Percentiles rank a stretch among this genome's conserved stretches.
Evolutionary conservation across 305 asterid species (phyloP).

Genomic region (Fraxinus floribunda): DNA sequence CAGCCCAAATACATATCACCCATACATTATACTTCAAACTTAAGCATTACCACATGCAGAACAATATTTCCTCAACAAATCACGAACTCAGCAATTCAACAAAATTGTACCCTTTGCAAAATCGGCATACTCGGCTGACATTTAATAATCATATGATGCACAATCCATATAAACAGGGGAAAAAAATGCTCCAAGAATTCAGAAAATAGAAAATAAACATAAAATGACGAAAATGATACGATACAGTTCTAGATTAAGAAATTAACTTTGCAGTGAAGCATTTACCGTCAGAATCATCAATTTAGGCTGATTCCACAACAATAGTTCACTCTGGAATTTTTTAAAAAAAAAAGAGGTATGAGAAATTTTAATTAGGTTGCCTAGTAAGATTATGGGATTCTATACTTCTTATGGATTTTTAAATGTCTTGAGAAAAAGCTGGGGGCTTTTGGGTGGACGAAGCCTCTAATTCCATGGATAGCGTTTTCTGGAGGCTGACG

Average conservation of each 20-base stretch:
- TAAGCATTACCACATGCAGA: slow-evolving; percentile 1
- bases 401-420: background rate
- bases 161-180: background rate
- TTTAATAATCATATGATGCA: background rate
- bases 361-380: background rate
- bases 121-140: background rate
- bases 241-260: background rate
- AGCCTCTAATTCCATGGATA: background rate
- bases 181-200: background rate
- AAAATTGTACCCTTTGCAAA: background rate
- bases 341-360: background rate
- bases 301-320: slow-evolving; percentile 10
- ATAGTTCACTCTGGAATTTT: background rate
- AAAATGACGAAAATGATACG: background rate
- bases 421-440: background rate
- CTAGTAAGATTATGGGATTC: background rate
- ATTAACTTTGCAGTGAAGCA: background rate
- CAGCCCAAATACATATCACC: background rate
- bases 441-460: background rate
- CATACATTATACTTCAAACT: slow-evolving; percentile 16
- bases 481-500: slow-evolving; percentile 16
- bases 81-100: background rate
- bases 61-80: background rate
- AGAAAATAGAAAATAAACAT: background rate
- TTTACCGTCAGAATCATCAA: slow-evolving; percentile 27